Conservation (phyloP, 768 basidiomycete genomes). For the Cystobasidium tubakii region DNA sequence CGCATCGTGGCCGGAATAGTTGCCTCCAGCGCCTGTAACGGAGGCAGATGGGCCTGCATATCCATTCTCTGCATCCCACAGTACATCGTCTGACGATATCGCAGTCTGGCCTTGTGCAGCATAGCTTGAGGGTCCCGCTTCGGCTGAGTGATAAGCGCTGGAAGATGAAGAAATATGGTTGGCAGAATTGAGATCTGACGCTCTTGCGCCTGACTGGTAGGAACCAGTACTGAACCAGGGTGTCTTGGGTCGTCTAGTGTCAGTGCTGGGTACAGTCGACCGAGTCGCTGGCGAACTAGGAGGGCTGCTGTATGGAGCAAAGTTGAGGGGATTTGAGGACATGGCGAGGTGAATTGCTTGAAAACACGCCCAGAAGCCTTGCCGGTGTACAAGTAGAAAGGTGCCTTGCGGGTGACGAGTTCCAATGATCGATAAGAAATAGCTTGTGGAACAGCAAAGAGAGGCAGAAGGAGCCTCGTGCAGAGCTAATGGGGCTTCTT, state of each 20-base stretch:
- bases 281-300: slow-evolving; percentile 3
- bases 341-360: not conserved
- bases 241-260: slow-evolving; percentile 13
- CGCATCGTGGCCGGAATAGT: slow-evolving; percentile 25
- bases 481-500: no score
- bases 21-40: not conserved
- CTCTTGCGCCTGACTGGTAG: slow-evolving; percentile 18
- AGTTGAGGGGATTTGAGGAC: slow-evolving; percentile 10
- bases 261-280: not conserved
- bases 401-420: no score
- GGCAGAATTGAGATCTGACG: not conserved
- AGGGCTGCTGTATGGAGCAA: slow-evolving; percentile 15
- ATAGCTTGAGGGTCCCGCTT: slow-evolving; percentile 12
- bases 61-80: slow-evolving; percentile 33
- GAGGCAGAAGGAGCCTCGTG: no score
- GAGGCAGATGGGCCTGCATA: not conserved
- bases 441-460: no score
- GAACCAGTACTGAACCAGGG: slow-evolving; percentile 31
- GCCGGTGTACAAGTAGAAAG: no score
- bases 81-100: slow-evolving; percentile 17
- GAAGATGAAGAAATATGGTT: slow-evolving; percentile 15
- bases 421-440: no score
- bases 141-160: not conserved
- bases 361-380: not conserved
- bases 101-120: not conserved